phyloP scores from a whole-genome alignment of 345 rosid genomes.

The Syzygium aqueum region DNA sequence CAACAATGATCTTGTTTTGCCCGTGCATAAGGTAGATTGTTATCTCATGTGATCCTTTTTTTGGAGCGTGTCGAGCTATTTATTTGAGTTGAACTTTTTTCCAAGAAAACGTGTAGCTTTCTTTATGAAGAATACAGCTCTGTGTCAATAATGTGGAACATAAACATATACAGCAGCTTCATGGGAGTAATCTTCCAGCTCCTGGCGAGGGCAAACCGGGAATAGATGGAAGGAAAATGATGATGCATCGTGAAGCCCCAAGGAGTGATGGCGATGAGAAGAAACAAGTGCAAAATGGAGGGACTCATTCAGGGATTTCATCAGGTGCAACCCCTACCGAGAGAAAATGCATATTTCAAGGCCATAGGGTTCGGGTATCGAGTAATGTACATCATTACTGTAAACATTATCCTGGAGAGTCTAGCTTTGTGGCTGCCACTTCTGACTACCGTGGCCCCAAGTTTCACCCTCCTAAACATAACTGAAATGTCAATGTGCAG shows the following conservation, averaged over 20 bases:
- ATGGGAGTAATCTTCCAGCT: slow-evolving; percentile 6
- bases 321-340: slow-evolving; percentile 38
- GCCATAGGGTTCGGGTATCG: not conserved
- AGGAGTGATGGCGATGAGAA: not conserved
- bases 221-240: slow-evolving; percentile 34
- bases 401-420: slow-evolving; percentile 1
- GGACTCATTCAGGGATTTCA: slow-evolving; percentile 7
- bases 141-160: not conserved
- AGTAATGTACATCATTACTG: slow-evolving; percentile 1
- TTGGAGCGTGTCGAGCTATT: not conserved
- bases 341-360: slow-evolving; percentile 22
- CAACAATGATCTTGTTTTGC: not conserved
- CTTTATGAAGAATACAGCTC: not conserved
- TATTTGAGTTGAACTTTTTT: not conserved
- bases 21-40: not conserved
- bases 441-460: slow-evolving; percentile 36
- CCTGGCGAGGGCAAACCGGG: not conserved
- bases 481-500: slow-evolving; percentile 11
- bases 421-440: slow-evolving; percentile 23
- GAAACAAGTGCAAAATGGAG: not conserved
- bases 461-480: slow-evolving; percentile 33
- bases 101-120: not conserved
- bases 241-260: not conserved
- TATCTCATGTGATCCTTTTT: not conserved
- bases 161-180: slow-evolving; percentile 12